These are phyloP conservation scores for Plectosphaerella plurivora DNA, from an alignment of 2,329 filamentous ascomycete genomes.

Conservation along the genomic window DNA sequence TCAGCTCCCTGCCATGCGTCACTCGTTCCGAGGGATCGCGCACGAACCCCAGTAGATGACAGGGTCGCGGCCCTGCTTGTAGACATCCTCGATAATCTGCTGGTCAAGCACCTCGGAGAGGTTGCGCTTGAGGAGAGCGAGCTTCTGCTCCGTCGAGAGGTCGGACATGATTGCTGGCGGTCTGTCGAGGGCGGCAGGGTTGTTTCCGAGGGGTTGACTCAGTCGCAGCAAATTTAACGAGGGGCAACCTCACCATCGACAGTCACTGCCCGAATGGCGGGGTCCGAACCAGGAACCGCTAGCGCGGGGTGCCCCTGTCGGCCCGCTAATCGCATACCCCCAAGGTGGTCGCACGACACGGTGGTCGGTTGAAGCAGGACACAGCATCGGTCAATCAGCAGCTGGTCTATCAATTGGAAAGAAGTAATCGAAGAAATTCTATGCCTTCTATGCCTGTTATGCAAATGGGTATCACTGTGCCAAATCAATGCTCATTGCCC, in stretches of 20 bases:
- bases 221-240: not conserved
- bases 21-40: slow-evolving; percentile 7
- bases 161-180: slow-evolving; percentile 14
- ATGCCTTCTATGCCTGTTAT: not conserved
- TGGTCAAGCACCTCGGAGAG: slow-evolving; percentile 78
- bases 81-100: slow-evolving; percentile 73
- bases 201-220: not conserved
- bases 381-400: too few relatives aligned
- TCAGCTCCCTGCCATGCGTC: not conserved
- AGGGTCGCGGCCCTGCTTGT: slow-evolving; percentile 65
- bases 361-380: too few relatives aligned
- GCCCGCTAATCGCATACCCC: not conserved
- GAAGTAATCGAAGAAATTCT: too few relatives aligned
- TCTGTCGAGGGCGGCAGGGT: not conserved
- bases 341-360: too few relatives aligned
- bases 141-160: slow-evolving; percentile 45
- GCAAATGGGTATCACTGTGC: not conserved
- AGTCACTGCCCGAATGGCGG: not conserved
- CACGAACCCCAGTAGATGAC: slow-evolving; percentile 76
- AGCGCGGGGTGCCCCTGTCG: not conserved
- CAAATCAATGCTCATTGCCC: not conserved
- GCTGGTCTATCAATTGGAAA: too few relatives aligned
- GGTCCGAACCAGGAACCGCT: not conserved
- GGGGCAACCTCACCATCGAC: not conserved
- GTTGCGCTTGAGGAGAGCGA: slow-evolving; percentile 75